phyloP scores from a whole-genome alignment of 2,329 filamentous ascomycete species.

The Trichophaea hybrida region DNA sequence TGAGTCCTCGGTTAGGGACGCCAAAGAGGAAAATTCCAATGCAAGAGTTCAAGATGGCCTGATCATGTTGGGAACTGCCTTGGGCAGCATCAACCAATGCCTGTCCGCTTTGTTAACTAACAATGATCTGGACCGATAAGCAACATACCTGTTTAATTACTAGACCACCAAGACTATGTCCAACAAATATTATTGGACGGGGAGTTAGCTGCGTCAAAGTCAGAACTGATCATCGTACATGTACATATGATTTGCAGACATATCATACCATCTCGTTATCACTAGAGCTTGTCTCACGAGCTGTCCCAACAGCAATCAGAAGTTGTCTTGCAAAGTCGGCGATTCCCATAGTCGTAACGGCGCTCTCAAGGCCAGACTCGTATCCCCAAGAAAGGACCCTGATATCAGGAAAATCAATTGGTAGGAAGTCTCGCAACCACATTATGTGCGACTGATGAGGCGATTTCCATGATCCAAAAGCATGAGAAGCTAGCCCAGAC shows the following conservation, averaged over 20 bases:
- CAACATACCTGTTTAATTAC: not conserved
- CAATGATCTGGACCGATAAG: not conserved
- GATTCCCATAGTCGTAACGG: not conserved
- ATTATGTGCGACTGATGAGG: slow-evolving; percentile 25
- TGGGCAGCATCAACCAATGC: not conserved
- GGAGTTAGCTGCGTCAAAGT: not conserved
- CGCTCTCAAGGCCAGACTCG: slow-evolving; percentile 28
- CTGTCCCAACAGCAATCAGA: not conserved
- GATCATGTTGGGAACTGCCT: not conserved
- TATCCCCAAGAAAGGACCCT: slow-evolving; percentile 31
- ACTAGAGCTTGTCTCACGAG: too few relatives aligned
- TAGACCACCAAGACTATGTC: not conserved
- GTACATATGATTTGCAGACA: not conserved
- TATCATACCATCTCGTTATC: not conserved
- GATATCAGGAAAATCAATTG: slow-evolving; percentile 26
- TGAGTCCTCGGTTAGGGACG: not conserved
- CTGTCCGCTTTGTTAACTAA: not conserved
- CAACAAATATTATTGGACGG: not conserved
- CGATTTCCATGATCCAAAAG: slow-evolving; percentile 29
- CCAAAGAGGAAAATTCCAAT: not conserved
- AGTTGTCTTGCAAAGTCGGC: not conserved
- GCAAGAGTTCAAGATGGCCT: not conserved
- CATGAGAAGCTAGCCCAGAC: slow-evolving; percentile 28
- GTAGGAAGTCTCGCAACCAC: slow-evolving; percentile 29
- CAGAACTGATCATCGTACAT: not conserved